Conservation (phyloP, 2,329 filamentous ascomycete species). For the Pseudogymnoascus sp. region DNA sequence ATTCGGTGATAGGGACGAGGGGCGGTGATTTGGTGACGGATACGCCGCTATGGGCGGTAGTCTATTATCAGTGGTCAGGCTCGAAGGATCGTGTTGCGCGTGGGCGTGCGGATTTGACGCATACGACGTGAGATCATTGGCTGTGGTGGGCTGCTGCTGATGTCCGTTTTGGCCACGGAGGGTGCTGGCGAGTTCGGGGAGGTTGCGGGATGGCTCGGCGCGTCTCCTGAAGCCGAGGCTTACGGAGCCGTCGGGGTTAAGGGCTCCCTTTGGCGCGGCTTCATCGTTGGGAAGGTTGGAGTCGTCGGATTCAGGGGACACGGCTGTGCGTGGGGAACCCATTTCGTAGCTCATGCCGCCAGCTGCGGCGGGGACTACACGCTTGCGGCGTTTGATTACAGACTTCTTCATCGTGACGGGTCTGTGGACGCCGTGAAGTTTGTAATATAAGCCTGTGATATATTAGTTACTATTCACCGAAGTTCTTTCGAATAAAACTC, state of each 20-base stretch:
- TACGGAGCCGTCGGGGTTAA: conserved; percentile 59
- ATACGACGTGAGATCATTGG: conserved; percentile 40
- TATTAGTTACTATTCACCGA: conserved; percentile 16
- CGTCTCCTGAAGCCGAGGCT: conserved; percentile 53
- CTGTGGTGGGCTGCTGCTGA: conserved; percentile 40
- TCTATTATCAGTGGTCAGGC: conserved; percentile 51
- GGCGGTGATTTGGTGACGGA: conserved; percentile 40
- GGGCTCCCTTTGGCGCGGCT: conserved; percentile 42
- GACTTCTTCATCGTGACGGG: conserved; percentile 99
- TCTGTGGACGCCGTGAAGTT: conserved; percentile 86
- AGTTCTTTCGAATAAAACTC: no score
- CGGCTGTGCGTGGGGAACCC: conserved; percentile 15
- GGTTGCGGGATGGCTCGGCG: conserved; percentile 24
- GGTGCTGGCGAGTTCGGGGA: conserved; percentile 26
- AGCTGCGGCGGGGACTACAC: conserved; percentile 74
- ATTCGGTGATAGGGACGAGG: conserved; percentile 54
- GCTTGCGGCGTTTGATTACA: conserved; percentile 91
- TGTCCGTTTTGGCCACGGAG: conserved; percentile 24
- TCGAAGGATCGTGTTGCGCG: conserved; percentile 32
- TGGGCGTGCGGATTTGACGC: conserved; percentile 30
- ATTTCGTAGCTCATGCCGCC: conserved; percentile 32
- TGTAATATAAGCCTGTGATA: conserved; percentile 77
- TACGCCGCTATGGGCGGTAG: conserved; percentile 43
- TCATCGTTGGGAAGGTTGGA: background rate
- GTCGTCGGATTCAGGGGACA: conserved; percentile 30